A percentile compares a stretch with the other conserved stretches of the same genome.
phyloP scores from a whole-genome alignment of 106 monocot species.

The Apostasia shenzhenica region DNA sequence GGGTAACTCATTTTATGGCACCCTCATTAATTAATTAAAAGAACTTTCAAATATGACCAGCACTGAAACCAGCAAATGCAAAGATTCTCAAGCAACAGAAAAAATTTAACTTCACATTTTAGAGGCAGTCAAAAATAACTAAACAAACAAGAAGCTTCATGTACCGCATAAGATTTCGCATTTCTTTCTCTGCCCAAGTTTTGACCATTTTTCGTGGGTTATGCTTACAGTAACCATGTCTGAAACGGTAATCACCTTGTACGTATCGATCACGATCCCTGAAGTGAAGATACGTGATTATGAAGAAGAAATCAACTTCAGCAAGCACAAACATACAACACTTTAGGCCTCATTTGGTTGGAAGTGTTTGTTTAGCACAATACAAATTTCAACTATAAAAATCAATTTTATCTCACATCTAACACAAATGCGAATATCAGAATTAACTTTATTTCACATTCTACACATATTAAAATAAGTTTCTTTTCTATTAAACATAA shows the following conservation, averaged over 20 bases:
- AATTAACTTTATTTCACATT: too few relatives aligned
- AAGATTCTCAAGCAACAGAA: background rate
- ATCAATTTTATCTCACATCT: too few relatives aligned
- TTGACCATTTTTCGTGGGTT: conserved; percentile 99
- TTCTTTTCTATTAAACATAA: too few relatives aligned
- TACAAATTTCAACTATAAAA: too few relatives aligned
- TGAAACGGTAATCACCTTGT: conserved; percentile 97
- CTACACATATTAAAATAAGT: too few relatives aligned
- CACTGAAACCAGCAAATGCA: background rate
- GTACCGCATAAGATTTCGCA: conserved; percentile 89
- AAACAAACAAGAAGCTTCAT: background rate
- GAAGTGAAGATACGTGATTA: conserved; percentile 10
- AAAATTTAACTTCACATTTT: background rate
- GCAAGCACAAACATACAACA: too few relatives aligned
- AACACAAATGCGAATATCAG: too few relatives aligned
- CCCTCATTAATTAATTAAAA: background rate
- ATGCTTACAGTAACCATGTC: conserved; percentile 92
- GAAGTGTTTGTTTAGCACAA: too few relatives aligned
- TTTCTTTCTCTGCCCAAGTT: conserved; percentile 98
- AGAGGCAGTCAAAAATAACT: background rate
- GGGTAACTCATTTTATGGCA: background rate
- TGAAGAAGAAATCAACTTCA: too few relatives aligned
- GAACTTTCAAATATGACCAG: background rate
- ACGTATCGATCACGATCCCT: conserved; percentile 98
- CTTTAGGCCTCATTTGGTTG: too few relatives aligned